Evolutionary conservation across 768 basidiomycete species (phyloP), one percentile per base, ranked within the genome.

Genomic region (Suillus tomentosus): DNA sequence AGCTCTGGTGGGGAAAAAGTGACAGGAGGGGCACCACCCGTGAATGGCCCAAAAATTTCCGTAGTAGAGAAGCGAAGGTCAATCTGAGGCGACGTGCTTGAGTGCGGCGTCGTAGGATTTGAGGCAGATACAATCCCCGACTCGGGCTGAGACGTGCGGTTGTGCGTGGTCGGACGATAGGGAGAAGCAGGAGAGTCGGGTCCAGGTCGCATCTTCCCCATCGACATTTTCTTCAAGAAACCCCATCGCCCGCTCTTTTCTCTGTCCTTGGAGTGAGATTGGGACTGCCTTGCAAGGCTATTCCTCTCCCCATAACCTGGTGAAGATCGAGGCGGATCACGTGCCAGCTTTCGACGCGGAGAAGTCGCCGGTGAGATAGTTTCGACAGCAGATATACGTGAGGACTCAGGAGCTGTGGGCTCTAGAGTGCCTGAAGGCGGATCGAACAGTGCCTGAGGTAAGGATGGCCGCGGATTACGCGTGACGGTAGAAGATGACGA

Each of bases 141-240:
- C 45, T 70, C 73, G 7, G 58, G 62, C 34, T 68, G 71, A 27
- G 54, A 48, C 50, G 54, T 4, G 42, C 69, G 73, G 57, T 60
- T 62, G 53, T 67, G 74, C 68, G 68, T 77, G 47, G 76, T 78
- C 11, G 79, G 74, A 36, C 82, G 78, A 7, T 82, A 70, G 53
- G 64, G 36, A 50, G 50, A n/a, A 3, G 65, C 71, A 36, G 87
- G 82, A 17, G 83, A 76, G 55, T 93, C 92, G 11, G 57, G 40
- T 58, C 57, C 57, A n/a, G 79, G 67, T 70, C 87, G 87, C 80
- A 96, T 90, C 76, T 91, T 94, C 15, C 94, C 90, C 94, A 96
- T 96, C 7, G 95, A 96, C 95, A 98, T 97, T 79, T 98, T 98
- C 80, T 95, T 94, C 64, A 98, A 80, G 79, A 98, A 96, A 4